phyloP scores from a whole-genome alignment of 768 basidiomycete genomes.

The Boletus speciosus region DNA sequence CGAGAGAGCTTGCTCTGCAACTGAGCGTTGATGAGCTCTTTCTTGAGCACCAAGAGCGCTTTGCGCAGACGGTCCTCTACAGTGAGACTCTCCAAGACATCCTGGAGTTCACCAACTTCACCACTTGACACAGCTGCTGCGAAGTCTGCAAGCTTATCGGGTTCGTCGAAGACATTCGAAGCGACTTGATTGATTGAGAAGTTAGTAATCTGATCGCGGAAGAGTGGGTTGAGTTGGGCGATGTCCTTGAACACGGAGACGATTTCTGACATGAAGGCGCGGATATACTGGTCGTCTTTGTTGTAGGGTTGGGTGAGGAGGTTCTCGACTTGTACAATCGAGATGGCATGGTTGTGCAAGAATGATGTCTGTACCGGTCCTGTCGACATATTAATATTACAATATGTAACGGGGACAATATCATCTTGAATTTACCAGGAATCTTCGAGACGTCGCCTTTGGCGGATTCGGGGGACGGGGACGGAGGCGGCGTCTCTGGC shows the following conservation, averaged over 20 bases:
- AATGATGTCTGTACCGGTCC: conserved; percentile 80
- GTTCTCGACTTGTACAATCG: conserved; percentile 87
- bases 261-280: conserved; percentile 95
- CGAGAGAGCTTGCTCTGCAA: conserved; percentile 88
- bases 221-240: conserved; percentile 92
- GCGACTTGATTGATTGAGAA: conserved; percentile 92
- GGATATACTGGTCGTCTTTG: conserved; percentile 92
- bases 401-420: background rate
- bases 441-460: conserved; percentile 24
- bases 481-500: conserved; percentile 37
- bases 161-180: conserved; percentile 93
- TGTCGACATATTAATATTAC: conserved; percentile 16
- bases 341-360: conserved; percentile 77
- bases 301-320: conserved; percentile 76
- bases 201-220: conserved; percentile 97
- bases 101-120: conserved; percentile 90
- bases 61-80: conserved; percentile 90
- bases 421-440: conserved; percentile 14
- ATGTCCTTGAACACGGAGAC: conserved; percentile 98
- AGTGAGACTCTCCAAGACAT: conserved; percentile 81
- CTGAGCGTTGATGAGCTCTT: conserved; percentile 96
- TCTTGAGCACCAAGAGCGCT: conserved; percentile 90
- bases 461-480: conserved; percentile 24
- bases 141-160: conserved; percentile 95
- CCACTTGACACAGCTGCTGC: conserved; percentile 94